Conservation (phyloP, 108 stramenopile genomes). For the Asterionellopsis glacialis region DNA sequence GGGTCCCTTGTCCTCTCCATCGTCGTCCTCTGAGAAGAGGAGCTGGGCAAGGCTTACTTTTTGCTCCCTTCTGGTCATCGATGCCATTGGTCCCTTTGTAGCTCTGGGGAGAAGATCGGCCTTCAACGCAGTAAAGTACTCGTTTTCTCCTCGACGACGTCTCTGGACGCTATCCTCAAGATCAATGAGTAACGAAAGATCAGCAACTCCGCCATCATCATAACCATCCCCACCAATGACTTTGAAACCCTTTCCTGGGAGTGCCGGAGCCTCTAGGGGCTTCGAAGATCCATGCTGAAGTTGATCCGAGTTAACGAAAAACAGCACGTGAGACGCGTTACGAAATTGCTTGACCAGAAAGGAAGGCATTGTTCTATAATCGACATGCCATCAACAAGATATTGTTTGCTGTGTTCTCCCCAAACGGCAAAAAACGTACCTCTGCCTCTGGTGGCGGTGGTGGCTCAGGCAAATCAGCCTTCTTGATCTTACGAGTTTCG, state of each 20-base stretch:
- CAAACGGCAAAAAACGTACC: constrained; percentile 34
- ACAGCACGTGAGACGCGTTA: background rate
- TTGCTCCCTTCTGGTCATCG: constrained; percentile 78
- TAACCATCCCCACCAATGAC: constrained; percentile 76
- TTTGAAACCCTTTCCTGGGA: constrained; percentile 80
- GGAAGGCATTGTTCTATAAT: background rate
- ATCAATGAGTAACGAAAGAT: constrained; percentile 85
- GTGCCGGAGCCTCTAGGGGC: constrained; percentile 67
- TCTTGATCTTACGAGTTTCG: constrained; percentile 68
- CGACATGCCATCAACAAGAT: too few species aligned
- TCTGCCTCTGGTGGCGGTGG: constrained; percentile 68
- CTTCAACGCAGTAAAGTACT: constrained; percentile 74
- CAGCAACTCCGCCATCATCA: constrained; percentile 89
- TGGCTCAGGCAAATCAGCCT: constrained; percentile 68
- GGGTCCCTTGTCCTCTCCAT: constrained; percentile 78
- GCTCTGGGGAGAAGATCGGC: constrained; percentile 81
- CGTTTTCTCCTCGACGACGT: constrained; percentile 79
- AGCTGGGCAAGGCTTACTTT: constrained; percentile 84
- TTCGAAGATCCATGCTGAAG: constrained; percentile 72
- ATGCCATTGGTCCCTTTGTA: constrained; percentile 60
- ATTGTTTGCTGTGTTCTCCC: too few species aligned
- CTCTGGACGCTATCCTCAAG: constrained; percentile 79
- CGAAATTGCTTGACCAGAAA: background rate
- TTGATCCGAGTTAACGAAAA: background rate
- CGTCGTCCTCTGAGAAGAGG: constrained; percentile 80